Evolutionary conservation across 1,284 basidiomycete species (phyloP).

Genomic region (Trichosporon coremiiforme): DNA sequence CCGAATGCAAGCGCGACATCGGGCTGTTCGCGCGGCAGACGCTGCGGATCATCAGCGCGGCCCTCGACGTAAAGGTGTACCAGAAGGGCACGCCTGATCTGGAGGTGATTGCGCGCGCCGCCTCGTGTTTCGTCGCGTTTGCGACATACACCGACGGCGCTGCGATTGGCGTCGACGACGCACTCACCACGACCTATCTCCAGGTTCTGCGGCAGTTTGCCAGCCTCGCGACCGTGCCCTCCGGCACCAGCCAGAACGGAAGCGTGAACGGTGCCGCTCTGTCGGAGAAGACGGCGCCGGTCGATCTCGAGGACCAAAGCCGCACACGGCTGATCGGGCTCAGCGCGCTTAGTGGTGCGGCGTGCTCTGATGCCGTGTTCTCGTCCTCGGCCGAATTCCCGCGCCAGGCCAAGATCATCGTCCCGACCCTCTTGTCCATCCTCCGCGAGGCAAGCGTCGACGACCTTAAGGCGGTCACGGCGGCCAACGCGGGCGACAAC

Average conservation of each 20-base stretch:
- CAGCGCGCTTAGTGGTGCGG: conserved; percentile 75
- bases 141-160: conserved; percentile 88
- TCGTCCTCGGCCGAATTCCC: conserved; percentile 73
- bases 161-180: conserved; percentile 73
- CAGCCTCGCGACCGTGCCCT: conserved; percentile 63
- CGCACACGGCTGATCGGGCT: conserved; percentile 85
- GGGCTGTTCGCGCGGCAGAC: conserved; percentile 76
- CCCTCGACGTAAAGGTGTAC: conserved; percentile 63
- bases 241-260: conserved; percentile 62
- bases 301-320: conserved; percentile 43
- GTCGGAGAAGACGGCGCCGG: conserved; percentile 35
- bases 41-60: conserved; percentile 71
- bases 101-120: conserved; percentile 80
- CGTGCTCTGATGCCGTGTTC: conserved; percentile 83
- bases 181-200: conserved; percentile 71
- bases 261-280: conserved; percentile 56
- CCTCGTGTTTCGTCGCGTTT: conserved; percentile 84
- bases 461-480: conserved; percentile 68
- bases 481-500: conserved; percentile 55
- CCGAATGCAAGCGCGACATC: conserved; percentile 85
- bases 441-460: conserved; percentile 67
- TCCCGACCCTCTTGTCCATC: conserved; percentile 73
- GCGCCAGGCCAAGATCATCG: conserved; percentile 69
- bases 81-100: conserved; percentile 65
- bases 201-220: conserved; percentile 70